Percentiles rank a stretch among this genome's conserved stretches.
Conservation (phyloP, 1,139 yeast genomes). For the Lodderomyces margitis region DNA sequence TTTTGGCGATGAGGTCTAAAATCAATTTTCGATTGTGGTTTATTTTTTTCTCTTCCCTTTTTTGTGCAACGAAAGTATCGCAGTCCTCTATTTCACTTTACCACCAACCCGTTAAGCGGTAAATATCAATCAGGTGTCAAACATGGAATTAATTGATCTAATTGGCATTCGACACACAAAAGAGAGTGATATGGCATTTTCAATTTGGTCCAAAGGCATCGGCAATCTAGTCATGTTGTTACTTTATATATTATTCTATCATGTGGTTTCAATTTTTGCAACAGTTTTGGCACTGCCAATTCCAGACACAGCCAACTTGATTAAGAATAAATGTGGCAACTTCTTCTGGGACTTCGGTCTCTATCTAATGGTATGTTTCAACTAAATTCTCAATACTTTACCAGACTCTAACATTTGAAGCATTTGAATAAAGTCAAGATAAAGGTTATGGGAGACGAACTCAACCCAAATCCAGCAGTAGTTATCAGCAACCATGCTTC, state of each 20-base stretch:
- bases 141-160: conserved; percentile 22
- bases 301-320: conserved; percentile 28
- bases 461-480: conserved; percentile 47
- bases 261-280: conserved; percentile 22
- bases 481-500: conserved; percentile 56
- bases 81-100: not conserved
- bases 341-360: conserved; percentile 39
- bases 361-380: conserved; percentile 29
- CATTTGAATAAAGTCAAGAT: conserved; percentile 37
- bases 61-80: conserved; percentile 1
- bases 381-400: not conserved
- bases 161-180: conserved; percentile 19
- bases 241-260: conserved; percentile 20
- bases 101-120: not conserved
- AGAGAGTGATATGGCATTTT: conserved; percentile 14
- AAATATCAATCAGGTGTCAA: conserved; percentile 6
- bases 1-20: not conserved
- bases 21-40: not conserved
- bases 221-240: conserved; percentile 17
- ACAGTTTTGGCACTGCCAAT: conserved; percentile 19
- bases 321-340: conserved; percentile 23
- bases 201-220: conserved; percentile 21
- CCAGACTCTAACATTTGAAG: conserved; percentile 18
- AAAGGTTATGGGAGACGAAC: conserved; percentile 40
- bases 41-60: not conserved